These are phyloP conservation scores for Pseudocercospora vitis DNA, from an alignment of 2,329 filamentous ascomycete species.

Conservation along the genomic window DNA sequence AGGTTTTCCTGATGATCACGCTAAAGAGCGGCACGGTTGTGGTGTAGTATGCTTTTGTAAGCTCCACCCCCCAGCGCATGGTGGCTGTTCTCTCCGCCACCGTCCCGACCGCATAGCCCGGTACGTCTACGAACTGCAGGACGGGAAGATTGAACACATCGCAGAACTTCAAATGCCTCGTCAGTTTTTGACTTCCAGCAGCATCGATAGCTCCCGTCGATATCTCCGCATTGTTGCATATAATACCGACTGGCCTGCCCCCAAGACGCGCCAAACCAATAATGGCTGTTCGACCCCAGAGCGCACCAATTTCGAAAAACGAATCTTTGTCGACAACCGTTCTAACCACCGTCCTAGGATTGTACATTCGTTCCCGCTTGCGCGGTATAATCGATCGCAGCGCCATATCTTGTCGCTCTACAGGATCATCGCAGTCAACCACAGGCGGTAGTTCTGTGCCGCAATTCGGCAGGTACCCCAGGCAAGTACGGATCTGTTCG, in stretches of 20 bases:
- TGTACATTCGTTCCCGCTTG: slow-evolving; percentile 60
- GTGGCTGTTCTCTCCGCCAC: slow-evolving; percentile 62
- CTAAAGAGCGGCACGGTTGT: slow-evolving; percentile 64
- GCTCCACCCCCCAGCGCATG: slow-evolving; percentile 63
- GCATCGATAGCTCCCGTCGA: slow-evolving; percentile 63
- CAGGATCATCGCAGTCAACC: slow-evolving; percentile 47
- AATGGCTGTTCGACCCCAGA: slow-evolving; percentile 64
- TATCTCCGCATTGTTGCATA: slow-evolving; percentile 62
- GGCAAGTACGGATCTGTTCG: slow-evolving; percentile 58
- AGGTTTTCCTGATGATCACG: slow-evolving; percentile 61
- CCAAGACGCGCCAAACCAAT: slow-evolving; percentile 59
- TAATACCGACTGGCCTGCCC: slow-evolving; percentile 59
- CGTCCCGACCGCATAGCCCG: slow-evolving; percentile 64
- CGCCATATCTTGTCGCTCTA: slow-evolving; percentile 49
- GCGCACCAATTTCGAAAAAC: slow-evolving; percentile 64
- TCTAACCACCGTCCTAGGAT: slow-evolving; percentile 57
- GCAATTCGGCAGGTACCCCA: slow-evolving; percentile 59
- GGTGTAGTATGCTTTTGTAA: slow-evolving; percentile 62
- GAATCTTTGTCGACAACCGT: slow-evolving; percentile 57
- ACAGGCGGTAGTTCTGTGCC: slow-evolving; percentile 57
- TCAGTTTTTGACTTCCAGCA: slow-evolving; percentile 61
- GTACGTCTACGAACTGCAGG: slow-evolving; percentile 63
- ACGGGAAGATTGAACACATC: slow-evolving; percentile 66
- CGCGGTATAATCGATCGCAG: slow-evolving; percentile 60
- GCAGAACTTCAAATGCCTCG: slow-evolving; percentile 61